Base-by-base conservation (phyloP, 257 asterid species). In the Fraxinus pennsylvanica region DNA sequence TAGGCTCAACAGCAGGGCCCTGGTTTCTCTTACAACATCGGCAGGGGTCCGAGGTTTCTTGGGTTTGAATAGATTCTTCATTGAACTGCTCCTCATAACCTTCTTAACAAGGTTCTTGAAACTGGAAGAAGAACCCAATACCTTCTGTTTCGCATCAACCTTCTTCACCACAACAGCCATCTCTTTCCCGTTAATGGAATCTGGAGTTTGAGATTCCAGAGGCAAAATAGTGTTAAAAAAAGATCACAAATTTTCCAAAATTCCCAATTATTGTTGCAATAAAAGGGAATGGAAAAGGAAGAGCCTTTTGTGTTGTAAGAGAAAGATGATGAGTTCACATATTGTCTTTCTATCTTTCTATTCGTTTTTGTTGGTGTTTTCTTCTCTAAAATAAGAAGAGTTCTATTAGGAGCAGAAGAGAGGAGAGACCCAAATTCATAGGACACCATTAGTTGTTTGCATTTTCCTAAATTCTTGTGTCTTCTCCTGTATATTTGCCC, bases 41-140 rank as follows among this genome's bases (percentile, higher is more conserved):
- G 79, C 79, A 17, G 98, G 92, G 38, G 84, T 19, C 76, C 85
- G 71, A 0, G 93, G 91, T 33, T 87, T 81, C 81, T 84, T 94
- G 63, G 89, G 72, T 78, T 87, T 92, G 81, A 91, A 94, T 35
- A 89, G 84, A 22, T 80, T 81, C 82, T 87, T 88, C 84, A 90
- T 77, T 21, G 86, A 83, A 67, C 75, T 76, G 78, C 65, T 82
- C 17, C 52, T 10, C 3, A 90, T 22, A 5, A 88, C 90, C 79
- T 75, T 90, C 3, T 82, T 82, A 76, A 92, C 87, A 15, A 90
- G 79, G 82, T 76, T 90, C 82, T 84, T 92, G 52, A 91, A 79
- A 74, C 81, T 88, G 29, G 72, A 39, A 3, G 91, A 45, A 74
- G 92, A 81, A 21, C 77, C 74, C 15, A 50, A 61, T 45, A 70